These are phyloP conservation scores for Chaetomidium leptoderma DNA, from an alignment of 495 filamentous ascomycete species.

Conservation along the genomic window DNA sequence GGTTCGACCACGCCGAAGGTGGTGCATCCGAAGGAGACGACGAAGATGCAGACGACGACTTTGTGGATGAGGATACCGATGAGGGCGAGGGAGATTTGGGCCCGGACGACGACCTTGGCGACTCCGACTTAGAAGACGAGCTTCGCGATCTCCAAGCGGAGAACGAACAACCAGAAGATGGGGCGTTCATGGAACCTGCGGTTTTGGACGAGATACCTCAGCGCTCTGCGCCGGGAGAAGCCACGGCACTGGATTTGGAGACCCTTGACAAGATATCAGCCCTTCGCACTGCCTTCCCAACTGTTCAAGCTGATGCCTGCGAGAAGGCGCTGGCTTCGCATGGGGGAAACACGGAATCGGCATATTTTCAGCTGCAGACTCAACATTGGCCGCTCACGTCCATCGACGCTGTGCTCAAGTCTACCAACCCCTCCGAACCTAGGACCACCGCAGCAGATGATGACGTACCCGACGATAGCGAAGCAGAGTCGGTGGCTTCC, in stretches of 20 bases:
- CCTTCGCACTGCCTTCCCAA: constrained; percentile 37
- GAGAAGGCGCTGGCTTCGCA: constrained; percentile 25
- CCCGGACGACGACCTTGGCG: constrained; percentile 19
- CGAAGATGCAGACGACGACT: constrained; percentile 22
- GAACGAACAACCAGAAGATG: constrained; percentile 9
- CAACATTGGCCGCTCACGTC: constrained; percentile 12
- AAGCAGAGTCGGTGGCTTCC: constrained; percentile 30
- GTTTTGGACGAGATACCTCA: not conserved
- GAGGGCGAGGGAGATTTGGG: constrained; percentile 19
- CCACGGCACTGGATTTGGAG: constrained; percentile 14
- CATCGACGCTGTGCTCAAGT: constrained; percentile 15
- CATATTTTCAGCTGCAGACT: constrained; percentile 16
- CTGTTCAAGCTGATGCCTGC: constrained; percentile 25
- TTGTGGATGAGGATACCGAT: constrained; percentile 22
- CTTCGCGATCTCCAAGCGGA: constrained; percentile 22
- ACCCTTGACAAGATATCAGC: constrained; percentile 31
- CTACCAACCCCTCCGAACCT: not conserved
- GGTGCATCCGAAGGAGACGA: constrained; percentile 21
- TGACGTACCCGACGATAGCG: constrained; percentile 23
- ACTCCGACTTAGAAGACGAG: constrained; percentile 24
- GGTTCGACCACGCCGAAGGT: constrained; percentile 22
- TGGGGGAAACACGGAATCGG: constrained; percentile 14
- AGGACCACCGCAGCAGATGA: constrained; percentile 1
- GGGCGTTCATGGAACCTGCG: not conserved
- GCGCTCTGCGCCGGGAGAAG: not conserved